Percentiles rank a stretch among this genome's conserved stretches.
Conservation (phyloP, 345 rosid species). For the Kandelia obovata region DNA sequence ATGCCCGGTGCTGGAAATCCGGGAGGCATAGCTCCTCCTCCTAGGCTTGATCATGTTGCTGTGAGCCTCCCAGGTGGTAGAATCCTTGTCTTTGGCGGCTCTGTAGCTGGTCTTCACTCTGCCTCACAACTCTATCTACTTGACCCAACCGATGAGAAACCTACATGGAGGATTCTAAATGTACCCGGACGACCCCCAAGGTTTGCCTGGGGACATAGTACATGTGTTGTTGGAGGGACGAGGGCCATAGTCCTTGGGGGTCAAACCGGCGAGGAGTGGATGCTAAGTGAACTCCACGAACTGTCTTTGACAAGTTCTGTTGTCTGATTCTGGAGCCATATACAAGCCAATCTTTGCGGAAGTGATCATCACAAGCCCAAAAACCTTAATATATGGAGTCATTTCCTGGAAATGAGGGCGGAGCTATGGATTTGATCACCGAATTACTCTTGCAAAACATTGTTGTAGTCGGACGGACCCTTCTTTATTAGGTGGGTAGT, state of each 20-base stretch:
- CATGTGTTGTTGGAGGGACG: constrained; percentile 90
- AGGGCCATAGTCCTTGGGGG: constrained; percentile 85
- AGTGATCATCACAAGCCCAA: constrained; percentile 10
- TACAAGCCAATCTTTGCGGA: background rate
- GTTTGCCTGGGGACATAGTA: constrained; percentile 94
- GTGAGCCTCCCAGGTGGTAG: constrained; percentile 80
- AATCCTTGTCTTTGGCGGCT: constrained; percentile 77
- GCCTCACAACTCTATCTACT: constrained; percentile 85
- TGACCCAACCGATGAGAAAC: constrained; percentile 86
- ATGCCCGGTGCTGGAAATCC: constrained; percentile 92
- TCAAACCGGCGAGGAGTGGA: constrained; percentile 93
- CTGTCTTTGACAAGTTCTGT: constrained; percentile 59
- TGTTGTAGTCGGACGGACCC: constrained; percentile 26
- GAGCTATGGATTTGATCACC: constrained; percentile 21
- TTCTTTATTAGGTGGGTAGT: constrained; percentile 24
- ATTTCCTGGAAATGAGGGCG: constrained; percentile 13
- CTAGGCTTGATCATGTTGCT: constrained; percentile 87
- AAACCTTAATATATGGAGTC: constrained; percentile 13
- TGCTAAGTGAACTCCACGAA: constrained; percentile 85
- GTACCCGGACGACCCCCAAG: constrained; percentile 78
- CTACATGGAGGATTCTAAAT: constrained; percentile 82
- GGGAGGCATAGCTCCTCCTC: constrained; percentile 82
- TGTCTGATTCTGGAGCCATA: constrained; percentile 31
- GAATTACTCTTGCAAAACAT: constrained; percentile 9
- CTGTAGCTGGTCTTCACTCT: constrained; percentile 86